A percentile compares a stretch with the other conserved stretches of the same genome.
These are phyloP conservation scores for Tylopilus subfusipes DNA, from an alignment of 768 basidiomycete genomes.

Conservation along the genomic window DNA sequence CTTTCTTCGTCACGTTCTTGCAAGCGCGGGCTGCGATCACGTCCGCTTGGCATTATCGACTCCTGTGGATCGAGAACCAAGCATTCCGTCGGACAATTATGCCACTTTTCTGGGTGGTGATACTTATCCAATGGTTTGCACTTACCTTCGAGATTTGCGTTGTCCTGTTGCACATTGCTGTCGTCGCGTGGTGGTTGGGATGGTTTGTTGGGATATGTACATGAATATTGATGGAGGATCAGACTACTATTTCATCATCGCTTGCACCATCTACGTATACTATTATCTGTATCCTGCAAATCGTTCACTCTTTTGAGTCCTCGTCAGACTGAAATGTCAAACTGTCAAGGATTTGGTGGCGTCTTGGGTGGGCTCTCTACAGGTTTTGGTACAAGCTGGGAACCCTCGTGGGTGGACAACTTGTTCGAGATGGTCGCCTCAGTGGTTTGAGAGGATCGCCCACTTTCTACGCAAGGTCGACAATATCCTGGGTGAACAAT, in stretches of 20 bases:
- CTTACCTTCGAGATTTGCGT: conserved; percentile 57
- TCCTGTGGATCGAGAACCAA: conserved; percentile 56
- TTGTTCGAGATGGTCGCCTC: conserved; percentile 2
- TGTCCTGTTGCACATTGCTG: conserved; percentile 54
- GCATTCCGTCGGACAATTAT: conserved; percentile 61
- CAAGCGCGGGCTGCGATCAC: conserved; percentile 58
- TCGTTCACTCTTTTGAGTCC: not conserved
- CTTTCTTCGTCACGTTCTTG: conserved; percentile 48
- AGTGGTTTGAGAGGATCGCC: conserved; percentile 34
- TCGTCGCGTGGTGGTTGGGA: conserved; percentile 71
- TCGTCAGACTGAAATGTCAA: not conserved
- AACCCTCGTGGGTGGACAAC: not conserved
- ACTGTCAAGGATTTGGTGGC: not conserved
- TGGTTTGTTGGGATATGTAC: conserved; percentile 58
- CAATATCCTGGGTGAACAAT: conserved; percentile 51
- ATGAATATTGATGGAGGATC: conserved; percentile 19
- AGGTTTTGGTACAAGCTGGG: conserved; percentile 5
- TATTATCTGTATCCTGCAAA: conserved; percentile 13
- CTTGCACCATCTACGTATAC: conserved; percentile 6
- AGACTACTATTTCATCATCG: not conserved
- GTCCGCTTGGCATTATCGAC: conserved; percentile 49
- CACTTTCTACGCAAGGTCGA: conserved; percentile 60
- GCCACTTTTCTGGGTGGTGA: conserved; percentile 61
- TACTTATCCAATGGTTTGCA: conserved; percentile 65
- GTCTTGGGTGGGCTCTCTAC: not conserved